Conservation (phyloP, 176 grass and related monocot species). For the Elaeis guineensis region DNA sequence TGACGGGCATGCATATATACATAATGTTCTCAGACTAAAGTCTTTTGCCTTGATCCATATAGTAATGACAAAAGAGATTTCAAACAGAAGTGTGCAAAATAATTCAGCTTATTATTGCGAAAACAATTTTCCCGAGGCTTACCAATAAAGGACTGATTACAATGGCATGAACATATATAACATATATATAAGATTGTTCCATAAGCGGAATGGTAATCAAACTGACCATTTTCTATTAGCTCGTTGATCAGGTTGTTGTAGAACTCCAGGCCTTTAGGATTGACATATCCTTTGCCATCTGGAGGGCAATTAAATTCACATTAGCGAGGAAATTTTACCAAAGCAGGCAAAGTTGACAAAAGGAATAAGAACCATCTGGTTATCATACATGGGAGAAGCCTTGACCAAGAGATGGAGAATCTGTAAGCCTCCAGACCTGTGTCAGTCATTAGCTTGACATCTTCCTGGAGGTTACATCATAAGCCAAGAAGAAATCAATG, state of each 20-base stretch:
- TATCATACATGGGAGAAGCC: conserved; percentile 52
- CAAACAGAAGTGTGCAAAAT: background rate
- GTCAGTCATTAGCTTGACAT: conserved; percentile 50
- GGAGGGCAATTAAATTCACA: conserved; percentile 8
- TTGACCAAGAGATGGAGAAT: conserved; percentile 75
- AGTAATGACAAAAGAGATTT: background rate
- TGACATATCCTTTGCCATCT: conserved; percentile 66
- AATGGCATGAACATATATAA: too few species aligned
- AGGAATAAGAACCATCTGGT: background rate
- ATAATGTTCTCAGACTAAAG: too few species aligned
- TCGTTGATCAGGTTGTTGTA: conserved; percentile 64
- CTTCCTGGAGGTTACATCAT: conserved; percentile 28
- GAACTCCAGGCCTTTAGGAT: conserved; percentile 45
- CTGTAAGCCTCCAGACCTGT: conserved; percentile 55
- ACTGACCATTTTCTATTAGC: conserved; percentile 36
- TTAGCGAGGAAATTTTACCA: background rate
- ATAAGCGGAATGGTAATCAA: too few species aligned
- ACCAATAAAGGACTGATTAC: too few species aligned
- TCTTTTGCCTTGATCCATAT: too few species aligned
- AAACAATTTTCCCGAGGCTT: too few species aligned
- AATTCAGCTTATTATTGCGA: too few species aligned
- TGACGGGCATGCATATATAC: too few species aligned
- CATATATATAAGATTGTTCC: too few species aligned
- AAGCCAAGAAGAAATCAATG: background rate
- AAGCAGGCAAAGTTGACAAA: background rate